A percentile compares a stretch with the other conserved stretches of the same genome.
phyloP scores from a whole-genome alignment of 805 yeast species.

The Ogataea trehaloabstinens region DNA sequence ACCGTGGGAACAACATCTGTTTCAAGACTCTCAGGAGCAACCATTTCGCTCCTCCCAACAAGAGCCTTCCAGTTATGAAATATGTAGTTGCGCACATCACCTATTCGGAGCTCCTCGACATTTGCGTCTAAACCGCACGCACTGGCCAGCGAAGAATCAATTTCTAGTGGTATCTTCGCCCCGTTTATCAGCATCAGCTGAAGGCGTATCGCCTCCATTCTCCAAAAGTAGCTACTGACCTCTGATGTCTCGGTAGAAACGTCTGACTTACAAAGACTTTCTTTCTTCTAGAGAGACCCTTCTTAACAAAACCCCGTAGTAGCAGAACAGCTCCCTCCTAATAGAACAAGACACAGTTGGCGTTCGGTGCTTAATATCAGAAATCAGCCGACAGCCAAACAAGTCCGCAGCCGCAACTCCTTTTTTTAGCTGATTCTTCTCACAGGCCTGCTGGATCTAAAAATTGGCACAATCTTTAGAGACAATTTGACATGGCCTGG shows the following conservation, averaged over 20 bases:
- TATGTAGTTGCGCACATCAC: slow-evolving; percentile 27
- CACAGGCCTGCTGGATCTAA: no score
- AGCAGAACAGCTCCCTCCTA: no score
- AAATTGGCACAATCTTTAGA: no score
- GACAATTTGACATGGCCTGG: no score
- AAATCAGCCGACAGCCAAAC: no score
- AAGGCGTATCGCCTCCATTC: slow-evolving; percentile 3
- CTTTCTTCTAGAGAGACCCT: no score
- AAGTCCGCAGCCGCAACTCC: no score
- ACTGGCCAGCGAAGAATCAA: slow-evolving; percentile 13
- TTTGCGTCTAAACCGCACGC: slow-evolving; percentile 10
- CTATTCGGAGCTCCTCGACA: slow-evolving; percentile 20
- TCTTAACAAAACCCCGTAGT: no score
- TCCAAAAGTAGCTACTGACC: slow-evolving; percentile 10
- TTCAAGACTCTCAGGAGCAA: slow-evolving; percentile 11
- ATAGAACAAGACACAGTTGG: no score
- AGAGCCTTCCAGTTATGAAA: slow-evolving; percentile 25
- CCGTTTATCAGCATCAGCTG: slow-evolving; percentile 26
- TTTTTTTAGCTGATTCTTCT: no score
- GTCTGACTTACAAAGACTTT: no score
- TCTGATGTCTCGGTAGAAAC: neutral
- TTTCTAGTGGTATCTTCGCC: slow-evolving; percentile 15
- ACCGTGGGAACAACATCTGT: slow-evolving; percentile 12
- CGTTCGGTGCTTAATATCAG: no score
- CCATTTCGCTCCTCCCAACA: slow-evolving; percentile 1